phyloP scores from a whole-genome alignment of 2,329 filamentous ascomycete species.

The Beauveria scarabaeidicola region DNA sequence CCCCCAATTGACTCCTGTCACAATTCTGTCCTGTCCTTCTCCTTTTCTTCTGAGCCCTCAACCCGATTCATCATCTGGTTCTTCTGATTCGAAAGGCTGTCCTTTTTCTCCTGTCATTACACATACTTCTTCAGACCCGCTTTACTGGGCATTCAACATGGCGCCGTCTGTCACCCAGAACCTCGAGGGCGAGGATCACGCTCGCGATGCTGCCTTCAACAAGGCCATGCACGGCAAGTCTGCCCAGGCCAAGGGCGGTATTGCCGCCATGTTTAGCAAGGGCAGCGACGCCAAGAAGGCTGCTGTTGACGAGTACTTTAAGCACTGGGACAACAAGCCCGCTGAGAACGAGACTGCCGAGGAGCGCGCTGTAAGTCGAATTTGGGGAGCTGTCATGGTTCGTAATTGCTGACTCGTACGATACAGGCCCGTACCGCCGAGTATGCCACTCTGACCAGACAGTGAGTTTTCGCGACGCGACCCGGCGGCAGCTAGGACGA shows the following conservation, averaged over 20 bases:
- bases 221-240: constrained; percentile 75
- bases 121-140: background rate
- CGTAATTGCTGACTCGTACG: constrained; percentile 33
- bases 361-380: constrained; percentile 59
- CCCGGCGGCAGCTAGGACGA: background rate
- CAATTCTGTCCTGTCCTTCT: background rate
- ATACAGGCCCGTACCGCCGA: constrained; percentile 58
- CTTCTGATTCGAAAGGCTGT: background rate
- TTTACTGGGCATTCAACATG: constrained; percentile 32
- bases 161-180: constrained; percentile 30
- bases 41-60: background rate
- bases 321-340: constrained; percentile 87
- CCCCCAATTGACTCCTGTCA: constrained; percentile 6
- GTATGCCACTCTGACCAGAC: constrained; percentile 87
- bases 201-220: constrained; percentile 84
- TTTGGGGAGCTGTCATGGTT: constrained; percentile 8
- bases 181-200: constrained; percentile 76
- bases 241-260: constrained; percentile 59
- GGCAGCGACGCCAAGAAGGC: constrained; percentile 65
- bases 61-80: background rate
- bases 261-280: constrained; percentile 81
- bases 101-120: background rate
- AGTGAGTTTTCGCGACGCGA: constrained; percentile 47
- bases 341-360: constrained; percentile 74
- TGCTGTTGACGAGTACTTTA: constrained; percentile 87